Conservation (phyloP, 345 rosid genomes). For the Murraya koenigii region DNA sequence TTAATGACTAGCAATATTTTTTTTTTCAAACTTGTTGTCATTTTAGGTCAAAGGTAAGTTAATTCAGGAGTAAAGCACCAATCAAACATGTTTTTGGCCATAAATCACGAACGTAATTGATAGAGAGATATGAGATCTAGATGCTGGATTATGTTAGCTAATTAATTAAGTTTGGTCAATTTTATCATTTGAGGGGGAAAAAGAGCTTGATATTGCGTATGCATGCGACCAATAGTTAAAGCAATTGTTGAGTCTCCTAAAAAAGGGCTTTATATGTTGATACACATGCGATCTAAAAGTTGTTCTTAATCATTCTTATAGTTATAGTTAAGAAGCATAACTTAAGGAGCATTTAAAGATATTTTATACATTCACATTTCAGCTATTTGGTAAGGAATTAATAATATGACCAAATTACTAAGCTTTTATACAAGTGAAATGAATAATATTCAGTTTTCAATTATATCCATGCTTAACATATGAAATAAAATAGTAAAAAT, state of each 20-base stretch:
- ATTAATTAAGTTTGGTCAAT: background rate
- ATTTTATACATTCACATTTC: background rate
- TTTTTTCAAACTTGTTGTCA: constrained; percentile 3
- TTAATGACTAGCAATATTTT: background rate
- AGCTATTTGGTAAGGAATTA: background rate
- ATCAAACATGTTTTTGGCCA: constrained; percentile 1
- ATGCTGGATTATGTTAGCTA: background rate
- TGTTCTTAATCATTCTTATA: background rate
- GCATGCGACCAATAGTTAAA: constrained; percentile 7
- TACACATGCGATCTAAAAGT: constrained; percentile 6
- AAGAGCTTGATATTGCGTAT: background rate
- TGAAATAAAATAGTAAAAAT: too few species aligned
- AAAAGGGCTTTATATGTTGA: background rate
- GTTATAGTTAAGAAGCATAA: background rate
- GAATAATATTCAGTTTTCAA: too few species aligned
- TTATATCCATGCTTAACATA: too few species aligned
- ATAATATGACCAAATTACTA: too few species aligned
- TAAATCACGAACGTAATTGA: constrained; percentile 10
- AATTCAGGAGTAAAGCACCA: background rate
- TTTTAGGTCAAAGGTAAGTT: constrained; percentile 6
- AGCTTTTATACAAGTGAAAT: too few species aligned
- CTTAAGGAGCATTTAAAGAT: background rate
- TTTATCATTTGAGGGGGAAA: background rate
- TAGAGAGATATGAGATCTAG: background rate
- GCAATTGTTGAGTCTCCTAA: background rate